Percentiles rank a stretch among this genome's conserved stretches.
Conservation (phyloP, 768 basidiomycete species). For the Tricholoma terreum region DNA sequence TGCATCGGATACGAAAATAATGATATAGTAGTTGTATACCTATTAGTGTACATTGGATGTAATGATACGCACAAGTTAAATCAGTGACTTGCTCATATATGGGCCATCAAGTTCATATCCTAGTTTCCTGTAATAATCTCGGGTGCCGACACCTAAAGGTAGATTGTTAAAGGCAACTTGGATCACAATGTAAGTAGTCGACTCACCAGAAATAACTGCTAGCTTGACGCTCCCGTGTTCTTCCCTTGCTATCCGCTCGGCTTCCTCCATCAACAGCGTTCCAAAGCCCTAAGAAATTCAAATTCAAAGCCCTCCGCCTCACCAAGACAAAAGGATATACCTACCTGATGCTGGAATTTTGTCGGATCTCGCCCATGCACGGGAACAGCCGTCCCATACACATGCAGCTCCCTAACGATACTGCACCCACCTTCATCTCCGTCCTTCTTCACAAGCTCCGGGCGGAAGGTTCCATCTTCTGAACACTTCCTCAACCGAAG, state of each 20-base stretch:
- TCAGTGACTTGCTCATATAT: conserved; percentile 90
- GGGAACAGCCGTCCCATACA: conserved; percentile 97
- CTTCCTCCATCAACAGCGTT: conserved; percentile 97
- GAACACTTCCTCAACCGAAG: conserved; percentile 92
- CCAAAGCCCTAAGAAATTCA: conserved; percentile 74
- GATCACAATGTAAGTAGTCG: background rate
- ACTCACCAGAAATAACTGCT: conserved; percentile 92
- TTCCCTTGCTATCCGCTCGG: conserved; percentile 94
- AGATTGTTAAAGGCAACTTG: background rate
- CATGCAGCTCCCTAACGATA: conserved; percentile 94
- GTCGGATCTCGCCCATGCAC: conserved; percentile 97
- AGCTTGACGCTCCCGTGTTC: conserved; percentile 96
- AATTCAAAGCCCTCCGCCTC: conserved; percentile 9
- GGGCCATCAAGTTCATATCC: conserved; percentile 95
- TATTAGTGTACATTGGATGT: background rate
- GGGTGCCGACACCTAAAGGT: conserved; percentile 80
- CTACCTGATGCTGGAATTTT: conserved; percentile 93
- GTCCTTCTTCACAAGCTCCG: conserved; percentile 75
- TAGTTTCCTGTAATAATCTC: conserved; percentile 93
- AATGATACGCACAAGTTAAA: conserved; percentile 26
- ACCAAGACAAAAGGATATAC: conserved; percentile 5
- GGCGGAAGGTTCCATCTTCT: conserved; percentile 94
- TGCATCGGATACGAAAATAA: background rate
- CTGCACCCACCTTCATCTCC: conserved; percentile 78
- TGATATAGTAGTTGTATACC: background rate